Evolutionary conservation across 192 early-diverging fungal species (phyloP).

Genomic region (Helicostylum pulchrum): DNA sequence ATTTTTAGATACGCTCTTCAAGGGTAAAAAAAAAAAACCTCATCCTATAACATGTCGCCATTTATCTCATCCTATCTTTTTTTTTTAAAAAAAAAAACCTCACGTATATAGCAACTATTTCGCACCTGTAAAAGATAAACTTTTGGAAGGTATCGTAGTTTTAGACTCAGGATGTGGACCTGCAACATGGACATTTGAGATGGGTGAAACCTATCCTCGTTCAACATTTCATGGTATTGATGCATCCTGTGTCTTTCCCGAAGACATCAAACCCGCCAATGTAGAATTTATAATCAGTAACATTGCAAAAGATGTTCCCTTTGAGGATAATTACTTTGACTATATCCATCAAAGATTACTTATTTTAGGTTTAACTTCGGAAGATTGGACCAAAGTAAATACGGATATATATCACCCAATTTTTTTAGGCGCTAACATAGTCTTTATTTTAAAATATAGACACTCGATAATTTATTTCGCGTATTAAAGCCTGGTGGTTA

Average conservation of each 20-base stretch:
- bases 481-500: slow-evolving; percentile 34
- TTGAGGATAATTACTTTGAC: slow-evolving; percentile 31
- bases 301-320: slow-evolving; percentile 23
- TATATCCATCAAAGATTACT: slow-evolving; percentile 31
- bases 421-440: not conserved
- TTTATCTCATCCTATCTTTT: not conserved
- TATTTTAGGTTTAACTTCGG: slow-evolving; percentile 13
- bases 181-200: slow-evolving; percentile 42
- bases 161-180: slow-evolving; percentile 33
- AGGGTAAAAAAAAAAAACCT: slow-evolving; percentile 12
- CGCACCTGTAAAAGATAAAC: not conserved
- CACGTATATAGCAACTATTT: not conserved
- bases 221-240: slow-evolving; percentile 48
- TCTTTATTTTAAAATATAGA: not conserved
- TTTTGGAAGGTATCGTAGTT: slow-evolving; percentile 15
- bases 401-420: no score
- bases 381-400: slow-evolving; percentile 17
- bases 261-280: slow-evolving; percentile 27
- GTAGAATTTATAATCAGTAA: slow-evolving; percentile 16
- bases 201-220: slow-evolving; percentile 47
- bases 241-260: slow-evolving; percentile 35
- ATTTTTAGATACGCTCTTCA: slow-evolving; percentile 18
- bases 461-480: slow-evolving; percentile 23
- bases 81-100: not conserved
- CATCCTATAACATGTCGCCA: not conserved